Base-by-base conservation (phyloP, 2,329 filamentous ascomycete species). In the Fusarium lyarnte region DNA sequence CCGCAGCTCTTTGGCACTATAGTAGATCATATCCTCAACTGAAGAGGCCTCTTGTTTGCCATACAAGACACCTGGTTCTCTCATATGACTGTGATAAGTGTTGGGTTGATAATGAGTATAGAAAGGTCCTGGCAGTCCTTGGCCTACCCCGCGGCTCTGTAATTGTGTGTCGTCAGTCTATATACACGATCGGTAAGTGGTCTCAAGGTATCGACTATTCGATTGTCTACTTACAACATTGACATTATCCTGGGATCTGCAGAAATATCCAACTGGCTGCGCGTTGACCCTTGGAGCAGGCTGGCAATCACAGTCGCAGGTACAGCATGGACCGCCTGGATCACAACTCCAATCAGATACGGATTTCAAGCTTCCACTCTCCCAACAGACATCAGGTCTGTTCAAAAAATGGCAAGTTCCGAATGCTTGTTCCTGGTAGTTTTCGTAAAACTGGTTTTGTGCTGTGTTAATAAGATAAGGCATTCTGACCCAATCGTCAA, bases 21-120 rank as follows among this genome's bases (percentile, higher is more conserved):
- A 35, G 33, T 75, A 69, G 14, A 71, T 54, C 5, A 62, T 19
- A 36, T 66, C 66, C 43, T 75, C 69, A 9, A 64, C 36, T 8
- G 58, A 59, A 14, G 42, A 29, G 11, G 25, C 41, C 9, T 55
- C n/a, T 29, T 54, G 53, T 29, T 42, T 29, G 12, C 17, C 27
- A 12, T 33, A 16, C 21, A 23, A 14, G 8, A 47, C 23, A 8
- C 3, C n/a, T 41, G 42, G 31, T 33, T 21, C 25, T 45, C 29
- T n/a, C 45, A 9, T 10, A 31, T 25, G 12, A 33, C 16, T 21
- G 8, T 36, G 35, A 21, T n/a, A 36, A 11, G 29, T 17, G 14
- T 57, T 53, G 52, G 23, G 7, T 16, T 51, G 39, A 19, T 23
- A 35, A 7, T 25, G 45, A 21, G 19, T 10, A 25, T 47, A 27